Base-by-base conservation (phyloP, 306 rosid species). In the Senna tora region DNA sequence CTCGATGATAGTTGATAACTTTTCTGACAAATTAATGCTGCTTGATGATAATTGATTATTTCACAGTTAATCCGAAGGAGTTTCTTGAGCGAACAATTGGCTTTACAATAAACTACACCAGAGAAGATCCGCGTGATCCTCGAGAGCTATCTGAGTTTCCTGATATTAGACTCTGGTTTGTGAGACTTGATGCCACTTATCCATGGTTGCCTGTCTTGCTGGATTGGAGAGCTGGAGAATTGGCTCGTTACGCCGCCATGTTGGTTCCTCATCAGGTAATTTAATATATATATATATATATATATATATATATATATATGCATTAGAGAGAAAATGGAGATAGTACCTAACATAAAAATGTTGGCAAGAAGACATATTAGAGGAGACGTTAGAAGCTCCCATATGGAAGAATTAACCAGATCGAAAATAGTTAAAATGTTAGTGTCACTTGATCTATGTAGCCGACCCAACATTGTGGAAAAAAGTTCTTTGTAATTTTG, bases 241-340 rank as follows among this genome's bases (percentile, higher is more conserved):
- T 91, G 6, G 98, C 97, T 77, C 96, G 98, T 16, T 93, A 91
- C 34, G 88, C 96, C 47, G 97, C 98, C 25, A 91, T 93, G 96
- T 80, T 93, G 84, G 91, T 93, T 71, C 97, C 97, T 61, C 98
- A 93, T 79, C 98, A 93, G 98, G 98, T 93, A 62, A 76, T 72
- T n/a, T n/a, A n/a, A n/a, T 25, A 25, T 25, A 25, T 25, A 25
- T 25, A 25, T 25, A 25, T 25, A 25, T 25, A 25, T 25, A 25
- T 25, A n/a, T n/a, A n/a, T n/a, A n/a, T n/a, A n/a, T n/a, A n/a
- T n/a, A n/a, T n/a, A n/a, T n/a, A n/a, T n/a, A n/a, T n/a, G n/a
- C n/a, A n/a, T n/a, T n/a, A n/a, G n/a, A n/a, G n/a, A n/a, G n/a
- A n/a, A n/a, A n/a, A n/a, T n/a, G n/a, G n/a, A n/a, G n/a, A n/a